Percentiles rank a stretch among this genome's conserved stretches.
phyloP scores from a whole-genome alignment of 2,329 filamentous ascomycete species.

The Emergomyces africanus region DNA sequence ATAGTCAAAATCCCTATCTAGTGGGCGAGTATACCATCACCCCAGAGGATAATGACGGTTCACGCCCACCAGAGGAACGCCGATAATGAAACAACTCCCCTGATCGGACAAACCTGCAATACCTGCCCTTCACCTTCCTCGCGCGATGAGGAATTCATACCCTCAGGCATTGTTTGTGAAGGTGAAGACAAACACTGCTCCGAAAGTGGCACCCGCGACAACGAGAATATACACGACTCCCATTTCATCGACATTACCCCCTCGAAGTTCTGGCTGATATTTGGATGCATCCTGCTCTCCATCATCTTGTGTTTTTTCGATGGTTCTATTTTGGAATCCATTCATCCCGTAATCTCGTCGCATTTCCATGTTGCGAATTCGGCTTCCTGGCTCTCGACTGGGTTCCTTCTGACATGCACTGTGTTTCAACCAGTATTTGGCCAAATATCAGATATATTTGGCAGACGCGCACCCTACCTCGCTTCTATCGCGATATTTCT shows the following conservation, averaged over 20 bases:
- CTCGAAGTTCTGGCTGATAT: slow-evolving; percentile 49
- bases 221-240: not conserved
- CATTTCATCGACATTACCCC: slow-evolving; percentile 28
- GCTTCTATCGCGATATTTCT: slow-evolving; percentile 49
- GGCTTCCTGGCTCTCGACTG: slow-evolving; percentile 69
- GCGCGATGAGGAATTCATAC: not conserved
- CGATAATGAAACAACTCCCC: not conserved
- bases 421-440: slow-evolving; percentile 63
- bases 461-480: slow-evolving; percentile 56
- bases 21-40: not conserved
- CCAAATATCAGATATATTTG: slow-evolving; percentile 59
- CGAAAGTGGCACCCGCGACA: not conserved
- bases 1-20: not conserved
- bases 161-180: not conserved
- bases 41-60: not conserved
- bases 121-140: not conserved
- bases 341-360: slow-evolving; percentile 68
- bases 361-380: slow-evolving; percentile 66
- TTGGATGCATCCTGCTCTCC: slow-evolving; percentile 42
- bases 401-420: slow-evolving; percentile 63
- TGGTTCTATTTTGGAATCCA: slow-evolving; percentile 67
- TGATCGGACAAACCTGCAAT: not conserved
- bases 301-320: slow-evolving; percentile 54
- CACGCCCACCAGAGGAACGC: not conserved
- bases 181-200: not conserved